Conservation (phyloP, 257 asterid species). For the Striga asiatica region DNA sequence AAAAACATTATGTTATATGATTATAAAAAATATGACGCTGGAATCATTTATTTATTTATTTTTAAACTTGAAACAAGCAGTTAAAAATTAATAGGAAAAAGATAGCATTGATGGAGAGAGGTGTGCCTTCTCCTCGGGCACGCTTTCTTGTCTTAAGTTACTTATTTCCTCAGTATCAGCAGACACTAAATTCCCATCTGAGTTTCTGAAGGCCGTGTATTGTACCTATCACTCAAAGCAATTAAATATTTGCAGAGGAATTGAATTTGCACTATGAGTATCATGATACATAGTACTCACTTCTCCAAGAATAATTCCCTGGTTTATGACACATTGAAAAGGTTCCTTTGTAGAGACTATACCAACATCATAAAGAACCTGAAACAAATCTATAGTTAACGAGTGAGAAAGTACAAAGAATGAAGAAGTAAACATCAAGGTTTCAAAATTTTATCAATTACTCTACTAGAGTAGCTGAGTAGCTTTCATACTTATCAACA, state of each 20-base stretch:
- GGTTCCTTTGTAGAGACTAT: slow-evolving; percentile 88
- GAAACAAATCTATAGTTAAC: slow-evolving; percentile 19
- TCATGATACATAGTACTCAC: slow-evolving; percentile 35
- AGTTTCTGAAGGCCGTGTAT: slow-evolving; percentile 59
- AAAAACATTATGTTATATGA: slow-evolving; percentile 21
- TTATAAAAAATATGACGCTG: neutral
- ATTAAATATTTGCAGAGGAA: slow-evolving; percentile 18
- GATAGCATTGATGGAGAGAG: neutral
- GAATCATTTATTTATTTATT: slow-evolving; percentile 4
- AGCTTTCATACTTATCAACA: no score
- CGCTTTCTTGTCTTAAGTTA: slow-evolving; percentile 50
- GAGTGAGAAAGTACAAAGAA: neutral
- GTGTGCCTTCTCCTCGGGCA: slow-evolving; percentile 65
- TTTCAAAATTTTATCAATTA: neutral
- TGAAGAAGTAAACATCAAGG: neutral
- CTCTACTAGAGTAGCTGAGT: no score
- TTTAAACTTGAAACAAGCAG: neutral
- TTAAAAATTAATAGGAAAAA: neutral
- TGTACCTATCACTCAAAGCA: slow-evolving; percentile 63
- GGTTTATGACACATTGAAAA: slow-evolving; percentile 94
- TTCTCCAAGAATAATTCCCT: slow-evolving; percentile 97
- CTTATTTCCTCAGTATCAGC: slow-evolving; percentile 47
- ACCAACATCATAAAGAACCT: slow-evolving; percentile 96
- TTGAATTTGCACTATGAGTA: slow-evolving; percentile 5
- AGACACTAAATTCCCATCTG: slow-evolving; percentile 72